Evolutionary conservation across 2,329 filamentous ascomycete genomes (phyloP).

Genomic region (Hawksworthiomyces lignivorus): DNA sequence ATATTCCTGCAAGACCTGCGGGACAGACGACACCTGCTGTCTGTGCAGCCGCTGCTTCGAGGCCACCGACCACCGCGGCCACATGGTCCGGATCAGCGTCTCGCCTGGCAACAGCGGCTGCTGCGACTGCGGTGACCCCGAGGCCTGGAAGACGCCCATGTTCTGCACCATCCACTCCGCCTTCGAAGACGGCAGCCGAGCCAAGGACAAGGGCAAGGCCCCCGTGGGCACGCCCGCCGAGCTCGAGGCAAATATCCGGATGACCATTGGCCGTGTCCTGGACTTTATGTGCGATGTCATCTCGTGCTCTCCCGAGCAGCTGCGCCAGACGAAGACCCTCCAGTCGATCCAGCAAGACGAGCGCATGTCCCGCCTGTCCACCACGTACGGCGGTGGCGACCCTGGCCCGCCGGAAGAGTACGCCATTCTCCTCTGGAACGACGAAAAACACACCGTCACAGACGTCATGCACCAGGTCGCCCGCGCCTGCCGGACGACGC

Average conservation of each 20-base stretch:
- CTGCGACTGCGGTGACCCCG: constrained; percentile 93
- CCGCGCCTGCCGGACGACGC: constrained; percentile 71
- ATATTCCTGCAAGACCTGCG: constrained; percentile 90
- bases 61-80: constrained; percentile 85
- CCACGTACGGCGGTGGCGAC: constrained; percentile 66
- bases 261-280: constrained; percentile 76
- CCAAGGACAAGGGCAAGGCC: constrained; percentile 55
- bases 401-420: constrained; percentile 65
- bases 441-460: constrained; percentile 93
- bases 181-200: constrained; percentile 25
- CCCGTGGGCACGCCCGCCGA: constrained; percentile 61
- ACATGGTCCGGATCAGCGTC: constrained; percentile 72
- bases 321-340: constrained; percentile 76
- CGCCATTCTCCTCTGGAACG: constrained; percentile 88
- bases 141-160: constrained; percentile 84
- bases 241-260: constrained; percentile 67
- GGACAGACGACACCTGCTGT: constrained; percentile 89
- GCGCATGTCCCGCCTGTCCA: constrained; percentile 64
- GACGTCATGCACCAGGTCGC: constrained; percentile 89
- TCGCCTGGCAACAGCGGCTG: constrained; percentile 30
- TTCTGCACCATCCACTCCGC: constrained; percentile 90
- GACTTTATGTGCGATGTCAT: constrained; percentile 98
- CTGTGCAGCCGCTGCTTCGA: constrained; percentile 93
- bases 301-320: constrained; percentile 92
- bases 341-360: constrained; percentile 79